Conservation (phyloP, 2,329 filamentous ascomycete species). For the Sarocladium kiliense region DNA sequence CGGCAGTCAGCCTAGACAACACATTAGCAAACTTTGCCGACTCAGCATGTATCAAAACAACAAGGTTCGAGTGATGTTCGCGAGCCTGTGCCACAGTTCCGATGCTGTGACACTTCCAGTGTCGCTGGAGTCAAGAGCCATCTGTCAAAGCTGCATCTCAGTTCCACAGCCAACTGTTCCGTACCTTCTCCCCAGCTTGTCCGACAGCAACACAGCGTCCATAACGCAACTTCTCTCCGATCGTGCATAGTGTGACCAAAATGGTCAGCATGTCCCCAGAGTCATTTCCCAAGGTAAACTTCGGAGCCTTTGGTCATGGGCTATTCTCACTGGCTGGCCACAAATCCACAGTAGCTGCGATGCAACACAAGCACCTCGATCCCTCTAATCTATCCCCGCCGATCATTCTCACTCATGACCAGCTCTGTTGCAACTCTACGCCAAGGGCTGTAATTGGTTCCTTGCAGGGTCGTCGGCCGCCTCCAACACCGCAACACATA, state of each 20-base stretch:
- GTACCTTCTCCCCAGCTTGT: not conserved
- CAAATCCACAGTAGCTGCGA: not conserved
- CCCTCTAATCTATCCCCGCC: constrained; percentile 1
- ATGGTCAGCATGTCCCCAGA: not conserved
- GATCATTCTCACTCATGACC: not conserved
- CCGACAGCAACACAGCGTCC: not conserved
- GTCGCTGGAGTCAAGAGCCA: not conserved
- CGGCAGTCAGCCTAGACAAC: not conserved
- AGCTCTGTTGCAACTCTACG: not conserved
- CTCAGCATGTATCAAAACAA: not conserved
- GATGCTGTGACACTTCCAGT: not conserved
- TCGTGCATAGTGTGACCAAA: not conserved
- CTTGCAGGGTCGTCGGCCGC: not conserved
- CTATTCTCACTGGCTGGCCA: not conserved
- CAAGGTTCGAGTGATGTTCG: not conserved
- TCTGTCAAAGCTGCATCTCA: not conserved
- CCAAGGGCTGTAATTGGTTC: not conserved
- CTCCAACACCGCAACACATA: not conserved
- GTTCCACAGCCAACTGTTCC: not conserved
- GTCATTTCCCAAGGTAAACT: too few species aligned
- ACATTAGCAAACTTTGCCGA: not conserved
- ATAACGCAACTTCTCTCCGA: not conserved
- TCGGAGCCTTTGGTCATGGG: not conserved
- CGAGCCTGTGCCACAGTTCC: not conserved
- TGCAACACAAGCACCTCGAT: constrained; percentile 1